phyloP scores from a whole-genome alignment of 805 yeast species.

The Candida argentea region DNA sequence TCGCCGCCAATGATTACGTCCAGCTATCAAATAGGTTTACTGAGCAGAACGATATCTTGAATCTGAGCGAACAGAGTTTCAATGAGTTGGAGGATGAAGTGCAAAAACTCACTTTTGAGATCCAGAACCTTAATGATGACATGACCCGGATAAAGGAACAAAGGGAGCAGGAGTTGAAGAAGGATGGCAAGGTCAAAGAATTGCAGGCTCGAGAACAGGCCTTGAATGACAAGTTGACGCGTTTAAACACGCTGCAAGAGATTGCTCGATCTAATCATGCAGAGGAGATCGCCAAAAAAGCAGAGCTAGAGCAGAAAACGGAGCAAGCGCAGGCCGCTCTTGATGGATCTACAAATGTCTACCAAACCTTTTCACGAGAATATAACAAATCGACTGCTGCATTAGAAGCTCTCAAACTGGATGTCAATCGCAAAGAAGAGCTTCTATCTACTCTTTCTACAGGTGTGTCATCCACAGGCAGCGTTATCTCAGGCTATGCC shows the following conservation, averaged over 20 bases:
- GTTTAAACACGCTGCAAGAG: constrained; percentile 55
- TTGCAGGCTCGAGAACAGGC: constrained; percentile 50
- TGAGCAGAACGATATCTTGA: constrained; percentile 33
- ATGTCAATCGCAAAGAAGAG: constrained; percentile 58
- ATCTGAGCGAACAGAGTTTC: constrained; percentile 31
- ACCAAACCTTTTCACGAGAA: constrained; percentile 33
- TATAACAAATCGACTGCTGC: constrained; percentile 33
- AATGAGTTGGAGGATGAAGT: constrained; percentile 33
- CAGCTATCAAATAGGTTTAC: constrained; percentile 29
- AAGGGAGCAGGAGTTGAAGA: constrained; percentile 47
- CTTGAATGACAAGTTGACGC: constrained; percentile 52
- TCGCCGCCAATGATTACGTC: constrained; percentile 67
- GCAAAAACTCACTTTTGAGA: constrained; percentile 42
- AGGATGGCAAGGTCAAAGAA: constrained; percentile 50
- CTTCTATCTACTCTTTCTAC: constrained; percentile 72
- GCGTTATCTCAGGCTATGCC: constrained; percentile 64
- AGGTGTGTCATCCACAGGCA: constrained; percentile 80
- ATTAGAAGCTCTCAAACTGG: constrained; percentile 37
- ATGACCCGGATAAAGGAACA: constrained; percentile 40
- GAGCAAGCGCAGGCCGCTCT: constrained; percentile 21
- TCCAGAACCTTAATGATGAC: constrained; percentile 50
- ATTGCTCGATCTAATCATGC: constrained; percentile 45
- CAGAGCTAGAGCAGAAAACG: constrained; percentile 22
- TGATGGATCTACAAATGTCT: constrained; percentile 24
- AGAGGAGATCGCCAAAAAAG: constrained; percentile 39